These are phyloP conservation scores for Cinnamomum micranthum DNA, from an alignment of 164 flowering plant species.

Conservation along the genomic window DNA sequence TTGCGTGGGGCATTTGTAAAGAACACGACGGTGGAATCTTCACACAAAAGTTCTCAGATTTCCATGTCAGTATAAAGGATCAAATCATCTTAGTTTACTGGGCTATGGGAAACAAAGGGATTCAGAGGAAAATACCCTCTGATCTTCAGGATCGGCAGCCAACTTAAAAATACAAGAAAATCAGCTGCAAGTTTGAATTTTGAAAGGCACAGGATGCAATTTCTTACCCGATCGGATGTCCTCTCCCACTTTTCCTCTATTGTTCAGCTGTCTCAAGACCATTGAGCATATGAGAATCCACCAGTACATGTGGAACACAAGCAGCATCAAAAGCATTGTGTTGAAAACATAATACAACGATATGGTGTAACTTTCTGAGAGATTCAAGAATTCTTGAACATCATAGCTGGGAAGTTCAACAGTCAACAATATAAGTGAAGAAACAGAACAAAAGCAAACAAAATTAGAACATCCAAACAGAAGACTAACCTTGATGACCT, in stretches of 20 bases:
- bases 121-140: neutral
- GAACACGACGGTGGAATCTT: too few species aligned
- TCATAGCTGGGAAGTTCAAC: conserved; percentile 46
- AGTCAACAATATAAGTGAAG: neutral
- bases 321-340: conserved; percentile 69
- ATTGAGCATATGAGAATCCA: conserved; percentile 79
- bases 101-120: neutral
- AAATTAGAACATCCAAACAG: neutral
- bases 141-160: neutral
- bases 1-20: too few species aligned
- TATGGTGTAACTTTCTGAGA: conserved; percentile 31
- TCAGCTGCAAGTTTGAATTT: neutral
- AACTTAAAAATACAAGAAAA: neutral
- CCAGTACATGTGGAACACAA: conserved; percentile 94
- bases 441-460: neutral
- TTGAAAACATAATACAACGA: conserved; percentile 68
- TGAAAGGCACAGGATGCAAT: neutral
- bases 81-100: too few species aligned
- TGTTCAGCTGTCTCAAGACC: conserved; percentile 74
- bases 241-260: conserved; percentile 87
- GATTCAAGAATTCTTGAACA: conserved; percentile 29
- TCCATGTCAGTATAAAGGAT: too few species aligned
- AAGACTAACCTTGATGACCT: conserved; percentile 53
- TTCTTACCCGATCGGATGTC: conserved; percentile 87
- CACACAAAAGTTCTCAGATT: too few species aligned